Evolutionary conservation across 1,284 basidiomycete species (phyloP).

Genomic region (Macrocystidia cucumis): DNA sequence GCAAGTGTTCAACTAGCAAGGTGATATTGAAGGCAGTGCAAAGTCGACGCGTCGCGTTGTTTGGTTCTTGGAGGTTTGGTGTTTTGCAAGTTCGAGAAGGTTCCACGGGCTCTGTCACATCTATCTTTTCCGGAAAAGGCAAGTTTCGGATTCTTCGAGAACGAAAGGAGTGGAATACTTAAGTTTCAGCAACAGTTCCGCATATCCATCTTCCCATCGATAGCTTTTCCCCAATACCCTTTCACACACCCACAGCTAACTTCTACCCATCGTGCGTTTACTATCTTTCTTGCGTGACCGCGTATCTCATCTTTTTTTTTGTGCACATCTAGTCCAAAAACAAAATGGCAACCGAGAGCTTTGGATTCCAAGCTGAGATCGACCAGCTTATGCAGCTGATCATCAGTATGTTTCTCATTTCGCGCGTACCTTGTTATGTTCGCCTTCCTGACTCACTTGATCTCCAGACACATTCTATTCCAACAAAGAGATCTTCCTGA

Average conservation of each 20-base stretch:
- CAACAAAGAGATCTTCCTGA: conserved; percentile 98
- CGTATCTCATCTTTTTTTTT: conserved; percentile 4
- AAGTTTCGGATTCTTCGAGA: conserved; percentile 53
- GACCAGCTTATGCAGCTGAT: conserved; percentile 88
- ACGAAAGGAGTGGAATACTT: conserved; percentile 35
- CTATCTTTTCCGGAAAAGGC: conserved; percentile 24
- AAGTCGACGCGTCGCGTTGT: no score
- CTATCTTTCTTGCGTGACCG: conserved; percentile 1
- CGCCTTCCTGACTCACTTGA: conserved; percentile 9
- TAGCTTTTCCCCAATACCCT: conserved; percentile 6
- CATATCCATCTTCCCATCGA: conserved; percentile 13
- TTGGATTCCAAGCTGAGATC: conserved; percentile 97
- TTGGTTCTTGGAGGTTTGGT: no score
- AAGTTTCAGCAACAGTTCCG: conserved; percentile 22
- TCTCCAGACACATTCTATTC: conserved; percentile 90
- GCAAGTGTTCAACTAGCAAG: no score
- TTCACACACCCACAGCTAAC: no score
- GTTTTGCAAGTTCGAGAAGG: conserved; percentile 36
- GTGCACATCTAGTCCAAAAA: conserved; percentile 5
- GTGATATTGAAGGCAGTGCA: no score
- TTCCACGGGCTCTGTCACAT: conserved; percentile 20
- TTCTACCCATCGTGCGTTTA: conserved; percentile 21
- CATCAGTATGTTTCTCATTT: conserved; percentile 57
- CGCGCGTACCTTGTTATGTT: conserved; percentile 1
- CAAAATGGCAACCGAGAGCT: conserved; percentile 71